Evolutionary conservation across 2,329 filamentous ascomycete species (phyloP).

Genomic region (Metarhizium humberi): DNA sequence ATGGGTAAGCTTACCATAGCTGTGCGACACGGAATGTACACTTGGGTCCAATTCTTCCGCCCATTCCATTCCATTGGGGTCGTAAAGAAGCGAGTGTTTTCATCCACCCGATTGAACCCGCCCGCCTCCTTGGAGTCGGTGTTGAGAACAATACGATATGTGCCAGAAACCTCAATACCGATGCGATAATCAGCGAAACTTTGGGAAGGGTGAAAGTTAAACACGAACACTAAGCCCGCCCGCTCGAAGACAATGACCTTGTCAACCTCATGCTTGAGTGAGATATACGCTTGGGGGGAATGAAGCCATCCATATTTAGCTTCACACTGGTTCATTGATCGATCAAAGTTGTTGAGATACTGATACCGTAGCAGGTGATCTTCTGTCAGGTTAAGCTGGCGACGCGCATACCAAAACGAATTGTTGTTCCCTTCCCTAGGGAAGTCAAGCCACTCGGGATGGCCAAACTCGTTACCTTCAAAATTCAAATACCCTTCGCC

Average conservation of each 20-base stretch:
- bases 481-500: conserved; percentile 98
- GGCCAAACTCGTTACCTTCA: conserved; percentile 96
- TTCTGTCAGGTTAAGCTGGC: conserved; percentile 87
- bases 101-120: conserved; percentile 68
- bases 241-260: conserved; percentile 96
- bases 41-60: conserved; percentile 80
- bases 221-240: conserved; percentile 81
- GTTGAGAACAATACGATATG: conserved; percentile 79
- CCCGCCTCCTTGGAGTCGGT: conserved; percentile 71
- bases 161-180: conserved; percentile 75
- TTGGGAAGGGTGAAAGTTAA: conserved; percentile 83
- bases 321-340: conserved; percentile 81
- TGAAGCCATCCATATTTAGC: conserved; percentile 87
- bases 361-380: conserved; percentile 79
- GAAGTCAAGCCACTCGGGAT: conserved; percentile 98
- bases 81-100: conserved; percentile 83
- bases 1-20: conserved; percentile 58
- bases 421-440: conserved; percentile 87
- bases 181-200: conserved; percentile 92
- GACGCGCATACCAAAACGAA: conserved; percentile 88
- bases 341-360: conserved; percentile 90
- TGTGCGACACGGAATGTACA: conserved; percentile 79
- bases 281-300: conserved; percentile 78
- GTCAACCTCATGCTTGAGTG: conserved; percentile 85
- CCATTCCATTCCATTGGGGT: conserved; percentile 85